Evolutionary conservation across 139 green algal species (phyloP), one percentile per base, ranked within the genome.

Genomic region (Closterium sp.): DNA sequence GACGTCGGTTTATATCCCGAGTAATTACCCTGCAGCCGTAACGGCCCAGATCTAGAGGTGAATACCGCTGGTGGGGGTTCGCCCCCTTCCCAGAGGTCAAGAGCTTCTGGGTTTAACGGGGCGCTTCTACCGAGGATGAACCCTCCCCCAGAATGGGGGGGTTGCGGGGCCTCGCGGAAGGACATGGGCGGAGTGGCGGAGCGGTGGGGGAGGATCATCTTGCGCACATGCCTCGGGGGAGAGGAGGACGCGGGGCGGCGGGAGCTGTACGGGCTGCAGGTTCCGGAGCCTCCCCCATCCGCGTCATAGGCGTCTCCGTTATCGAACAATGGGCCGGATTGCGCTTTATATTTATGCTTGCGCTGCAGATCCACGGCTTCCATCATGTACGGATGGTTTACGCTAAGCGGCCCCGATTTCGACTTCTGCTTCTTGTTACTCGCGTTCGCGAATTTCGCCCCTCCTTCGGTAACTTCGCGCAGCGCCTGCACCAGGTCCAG

Each of bases 371-470:
- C 62, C 62, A 79, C 62, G 2, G 4, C 62, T 5, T 79, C 62
- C 62, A 79, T 70, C 50, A 70, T 79, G 5, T 79, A 79, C 62
- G 62, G 62, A 79, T 79, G 62, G 62, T 79, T 79, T 27, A 87
- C 28, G 85, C 85, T 30, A 27, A 87, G 13, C 85, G 85, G 85
- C 28, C 85, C 85, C 85, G 85, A 87, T 21, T 87, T 87, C n/a
- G 85, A 87, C 85, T 87, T 87, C 4, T 24, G 85, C 85, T 87
- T 87, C 85, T 87, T 87, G 62, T 79, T 79, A 27, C 85, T 32
- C 21, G 85, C 85, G 28, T 29, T 31, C 85, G 85, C 85, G 28
- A 87, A 87, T 87, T 30, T 87, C 28, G 21, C 62, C 5, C 62
- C 62, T 13, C 62, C 62, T 79, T 87, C 85, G n/a, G 28, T 87